phyloP scores from a whole-genome alignment of 805 yeast genomes.

The Nakazawaea pomicola region DNA sequence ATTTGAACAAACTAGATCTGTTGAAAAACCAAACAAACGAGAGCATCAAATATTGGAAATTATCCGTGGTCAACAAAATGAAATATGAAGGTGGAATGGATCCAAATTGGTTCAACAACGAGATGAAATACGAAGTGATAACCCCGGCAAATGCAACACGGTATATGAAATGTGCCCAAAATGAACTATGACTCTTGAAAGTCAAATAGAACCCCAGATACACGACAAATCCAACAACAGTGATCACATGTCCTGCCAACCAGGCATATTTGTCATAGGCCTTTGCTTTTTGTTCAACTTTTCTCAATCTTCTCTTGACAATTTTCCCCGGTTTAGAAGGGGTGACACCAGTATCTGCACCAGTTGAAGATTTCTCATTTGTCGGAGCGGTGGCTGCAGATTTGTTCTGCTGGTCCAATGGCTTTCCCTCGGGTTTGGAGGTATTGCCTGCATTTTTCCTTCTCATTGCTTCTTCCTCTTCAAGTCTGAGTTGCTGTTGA shows the following conservation, averaged over 20 bases:
- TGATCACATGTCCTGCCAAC: constrained; percentile 50
- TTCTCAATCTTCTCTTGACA: constrained; percentile 29
- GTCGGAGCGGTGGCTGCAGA: too few species aligned
- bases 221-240: constrained; percentile 38
- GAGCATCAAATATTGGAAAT: constrained; percentile 63
- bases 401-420: too few species aligned
- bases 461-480: too few species aligned
- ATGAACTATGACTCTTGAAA: constrained; percentile 31
- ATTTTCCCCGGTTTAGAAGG: constrained; percentile 14
- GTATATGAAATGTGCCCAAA: constrained; percentile 47
- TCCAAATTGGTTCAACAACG: constrained; percentile 57
- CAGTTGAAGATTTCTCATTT: neutral
- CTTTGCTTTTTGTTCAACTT: constrained; percentile 25
- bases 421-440: too few species aligned
- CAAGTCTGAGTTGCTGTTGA: too few species aligned
- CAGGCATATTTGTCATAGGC: constrained; percentile 45
- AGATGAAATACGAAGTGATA: constrained; percentile 42
- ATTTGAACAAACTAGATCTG: constrained; percentile 59
- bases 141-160: constrained; percentile 55
- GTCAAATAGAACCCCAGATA: constrained; percentile 30
- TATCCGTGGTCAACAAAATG: constrained; percentile 64
- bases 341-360: neutral
- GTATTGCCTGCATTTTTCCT: too few species aligned
- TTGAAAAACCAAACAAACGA: constrained; percentile 58
- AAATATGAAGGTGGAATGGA: constrained; percentile 55